Evolutionary conservation across 2,329 filamentous ascomycete genomes (phyloP).

Genomic region (Aspergillus ruber): DNA sequence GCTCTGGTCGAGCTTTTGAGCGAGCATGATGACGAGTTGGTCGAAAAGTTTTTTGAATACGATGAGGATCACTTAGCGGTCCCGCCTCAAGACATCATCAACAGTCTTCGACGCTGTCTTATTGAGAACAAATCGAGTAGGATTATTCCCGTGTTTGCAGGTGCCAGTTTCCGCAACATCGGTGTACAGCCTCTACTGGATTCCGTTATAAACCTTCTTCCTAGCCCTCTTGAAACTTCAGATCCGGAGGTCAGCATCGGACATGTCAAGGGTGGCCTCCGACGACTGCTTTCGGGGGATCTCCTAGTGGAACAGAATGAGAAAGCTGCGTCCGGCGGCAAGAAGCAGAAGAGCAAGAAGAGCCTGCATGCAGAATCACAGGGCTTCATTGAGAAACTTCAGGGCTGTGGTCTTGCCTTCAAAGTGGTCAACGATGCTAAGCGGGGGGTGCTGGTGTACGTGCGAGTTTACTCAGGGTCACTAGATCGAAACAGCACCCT

Average conservation of each 20-base stretch:
- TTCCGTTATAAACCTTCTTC: slow-evolving; percentile 79
- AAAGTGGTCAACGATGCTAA: slow-evolving; percentile 88
- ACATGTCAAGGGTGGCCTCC: slow-evolving; percentile 48
- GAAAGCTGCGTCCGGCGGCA: slow-evolving; percentile 28
- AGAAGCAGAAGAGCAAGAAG: slow-evolving; percentile 38
- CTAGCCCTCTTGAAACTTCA: slow-evolving; percentile 71
- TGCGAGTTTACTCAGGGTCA: slow-evolving; percentile 82
- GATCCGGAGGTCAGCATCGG: slow-evolving; percentile 71
- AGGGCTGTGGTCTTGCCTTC: slow-evolving; percentile 68
- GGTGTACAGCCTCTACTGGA: slow-evolving; percentile 89
- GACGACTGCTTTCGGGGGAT: slow-evolving; percentile 43
- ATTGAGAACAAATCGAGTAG: slow-evolving; percentile 54
- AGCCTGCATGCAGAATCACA: slow-evolving; percentile 40
- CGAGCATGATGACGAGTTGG: slow-evolving; percentile 78
- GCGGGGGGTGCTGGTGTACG: slow-evolving; percentile 81
- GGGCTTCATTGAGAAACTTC: slow-evolving; percentile 53
- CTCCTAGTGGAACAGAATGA: slow-evolving; percentile 32
- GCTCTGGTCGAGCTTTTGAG: slow-evolving; percentile 77
- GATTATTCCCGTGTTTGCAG: slow-evolving; percentile 82
- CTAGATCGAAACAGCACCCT: slow-evolving; percentile 67
- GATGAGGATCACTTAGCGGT: slow-evolving; percentile 68
- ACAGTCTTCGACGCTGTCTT: slow-evolving; percentile 68
- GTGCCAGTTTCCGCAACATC: slow-evolving; percentile 88
- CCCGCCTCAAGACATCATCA: slow-evolving; percentile 58
- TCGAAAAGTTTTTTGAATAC: slow-evolving; percentile 74